These are phyloP conservation scores for Calcarisporium arbuscula DNA, from an alignment of 2,329 filamentous ascomycete species.

Conservation along the genomic window DNA sequence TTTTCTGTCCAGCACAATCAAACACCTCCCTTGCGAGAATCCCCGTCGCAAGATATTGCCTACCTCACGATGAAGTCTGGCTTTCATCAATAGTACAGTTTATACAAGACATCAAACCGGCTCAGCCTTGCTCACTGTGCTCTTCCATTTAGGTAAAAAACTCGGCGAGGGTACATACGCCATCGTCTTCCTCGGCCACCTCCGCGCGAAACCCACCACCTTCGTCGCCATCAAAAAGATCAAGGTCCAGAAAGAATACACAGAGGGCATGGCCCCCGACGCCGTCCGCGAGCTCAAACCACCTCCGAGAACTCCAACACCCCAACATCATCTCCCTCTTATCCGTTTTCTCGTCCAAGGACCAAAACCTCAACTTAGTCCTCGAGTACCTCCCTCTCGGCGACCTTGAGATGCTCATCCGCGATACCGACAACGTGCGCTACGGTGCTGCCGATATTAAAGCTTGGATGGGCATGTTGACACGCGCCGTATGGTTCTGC, in stretches of 20 bases:
- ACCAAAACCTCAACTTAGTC: slow-evolving; percentile 93
- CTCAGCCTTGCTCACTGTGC: too few relatives aligned
- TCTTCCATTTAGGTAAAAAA: slow-evolving; percentile 73
- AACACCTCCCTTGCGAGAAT: too few relatives aligned
- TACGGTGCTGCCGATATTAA: slow-evolving; percentile 92
- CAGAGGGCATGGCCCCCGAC: slow-evolving; percentile 88
- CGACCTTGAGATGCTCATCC: slow-evolving; percentile 90
- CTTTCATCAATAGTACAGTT: too few relatives aligned
- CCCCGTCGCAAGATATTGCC: too few relatives aligned
- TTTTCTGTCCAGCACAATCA: too few relatives aligned
- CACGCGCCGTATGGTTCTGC: slow-evolving; percentile 89
- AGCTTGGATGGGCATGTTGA: slow-evolving; percentile 98
- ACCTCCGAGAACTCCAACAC: slow-evolving; percentile 87
- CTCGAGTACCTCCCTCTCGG: slow-evolving; percentile 91
- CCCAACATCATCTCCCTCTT: slow-evolving; percentile 92
- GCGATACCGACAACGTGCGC: slow-evolving; percentile 68
- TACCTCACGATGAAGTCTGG: too few relatives aligned
- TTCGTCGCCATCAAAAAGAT: slow-evolving; percentile 92
- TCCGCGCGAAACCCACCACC: slow-evolving; percentile 62
- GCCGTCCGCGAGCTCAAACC: slow-evolving; percentile 93
- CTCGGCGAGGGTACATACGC: slow-evolving; percentile 97
- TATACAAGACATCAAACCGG: too few relatives aligned
- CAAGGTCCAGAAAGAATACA: slow-evolving; percentile 78
- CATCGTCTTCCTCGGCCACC: slow-evolving; percentile 84
- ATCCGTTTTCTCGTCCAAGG: slow-evolving; percentile 90